Percentiles rank a stretch among this genome's conserved stretches.
Conservation (phyloP, 2,329 filamentous ascomycete genomes). For the Hypoxylon sp. region DNA sequence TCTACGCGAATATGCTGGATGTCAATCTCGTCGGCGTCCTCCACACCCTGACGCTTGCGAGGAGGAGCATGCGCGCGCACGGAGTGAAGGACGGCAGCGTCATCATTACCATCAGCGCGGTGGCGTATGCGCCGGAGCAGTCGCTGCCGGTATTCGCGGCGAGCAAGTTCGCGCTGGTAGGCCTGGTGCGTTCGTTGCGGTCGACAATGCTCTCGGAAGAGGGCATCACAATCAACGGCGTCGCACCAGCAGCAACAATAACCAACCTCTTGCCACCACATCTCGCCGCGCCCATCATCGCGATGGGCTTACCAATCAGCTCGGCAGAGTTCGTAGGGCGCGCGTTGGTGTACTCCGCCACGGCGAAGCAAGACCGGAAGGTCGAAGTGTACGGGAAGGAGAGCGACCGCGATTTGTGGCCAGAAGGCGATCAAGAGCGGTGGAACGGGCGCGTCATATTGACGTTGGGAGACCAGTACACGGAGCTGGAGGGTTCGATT, state of each 20-base stretch:
- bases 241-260: conserved; percentile 57
- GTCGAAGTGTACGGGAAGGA: conserved; percentile 59
- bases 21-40: conserved; percentile 54
- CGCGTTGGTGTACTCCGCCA: conserved; percentile 57
- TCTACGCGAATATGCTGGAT: conserved; percentile 52
- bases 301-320: conserved; percentile 54
- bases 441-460: conserved; percentile 58
- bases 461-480: conserved; percentile 55
- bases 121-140: conserved; percentile 57
- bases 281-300: conserved; percentile 53
- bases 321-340: conserved; percentile 54
- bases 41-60: conserved; percentile 56
- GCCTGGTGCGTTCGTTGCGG: conserved; percentile 55
- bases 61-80: conserved; percentile 48
- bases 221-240: conserved; percentile 57
- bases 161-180: conserved; percentile 47
- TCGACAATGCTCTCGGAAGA: conserved; percentile 44
- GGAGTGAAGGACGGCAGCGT: conserved; percentile 52
- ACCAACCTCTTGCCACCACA: conserved; percentile 53
- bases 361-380: conserved; percentile 50
- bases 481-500: conserved; percentile 55
- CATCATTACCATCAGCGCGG: conserved; percentile 58
- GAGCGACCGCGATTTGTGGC: conserved; percentile 25
- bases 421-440: conserved; percentile 23
- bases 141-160: conserved; percentile 53